These are phyloP conservation scores for Neonectria sp. DNA, from an alignment of 2,329 filamentous ascomycete genomes.

Conservation along the genomic window DNA sequence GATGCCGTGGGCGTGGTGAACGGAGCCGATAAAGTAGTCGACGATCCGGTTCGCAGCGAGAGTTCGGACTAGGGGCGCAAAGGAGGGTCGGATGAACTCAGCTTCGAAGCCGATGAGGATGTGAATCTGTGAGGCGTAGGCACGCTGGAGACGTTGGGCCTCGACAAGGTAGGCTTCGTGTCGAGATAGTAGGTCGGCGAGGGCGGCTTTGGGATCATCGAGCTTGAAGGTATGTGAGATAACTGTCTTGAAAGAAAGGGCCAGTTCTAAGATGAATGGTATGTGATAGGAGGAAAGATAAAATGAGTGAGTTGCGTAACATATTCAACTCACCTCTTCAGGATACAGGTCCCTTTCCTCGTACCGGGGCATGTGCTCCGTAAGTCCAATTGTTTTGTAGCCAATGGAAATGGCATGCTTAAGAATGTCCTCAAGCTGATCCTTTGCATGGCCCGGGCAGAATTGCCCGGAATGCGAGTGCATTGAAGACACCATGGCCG, in stretches of 20 bases:
- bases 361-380: slow-evolving; percentile 94
- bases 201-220: slow-evolving; percentile 63
- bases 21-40: slow-evolving; percentile 93
- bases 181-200: slow-evolving; percentile 65
- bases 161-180: slow-evolving; percentile 83
- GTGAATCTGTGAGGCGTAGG: slow-evolving; percentile 80
- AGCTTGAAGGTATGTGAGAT: slow-evolving; percentile 54
- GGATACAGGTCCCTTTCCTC: slow-evolving; percentile 86
- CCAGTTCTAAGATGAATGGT: too few relatives aligned
- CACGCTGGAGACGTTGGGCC: slow-evolving; percentile 78
- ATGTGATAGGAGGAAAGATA: too few relatives aligned
- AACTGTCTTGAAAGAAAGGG: too few relatives aligned
- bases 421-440: slow-evolving; percentile 87
- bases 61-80: slow-evolving; percentile 71
- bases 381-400: slow-evolving; percentile 88
- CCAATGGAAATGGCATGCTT: slow-evolving; percentile 82
- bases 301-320: too few relatives aligned
- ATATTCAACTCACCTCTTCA: slow-evolving; percentile 86
- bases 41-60: slow-evolving; percentile 73
- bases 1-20: slow-evolving; percentile 89
- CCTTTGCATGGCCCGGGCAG: slow-evolving; percentile 89
- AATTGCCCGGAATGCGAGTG: slow-evolving; percentile 99
- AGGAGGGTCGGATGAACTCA: slow-evolving; percentile 87
- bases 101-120: slow-evolving; percentile 93
- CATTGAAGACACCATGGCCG: slow-evolving; percentile 94